Conservation (phyloP, 2,329 filamentous ascomycete genomes). For the Curvularia sp. region DNA sequence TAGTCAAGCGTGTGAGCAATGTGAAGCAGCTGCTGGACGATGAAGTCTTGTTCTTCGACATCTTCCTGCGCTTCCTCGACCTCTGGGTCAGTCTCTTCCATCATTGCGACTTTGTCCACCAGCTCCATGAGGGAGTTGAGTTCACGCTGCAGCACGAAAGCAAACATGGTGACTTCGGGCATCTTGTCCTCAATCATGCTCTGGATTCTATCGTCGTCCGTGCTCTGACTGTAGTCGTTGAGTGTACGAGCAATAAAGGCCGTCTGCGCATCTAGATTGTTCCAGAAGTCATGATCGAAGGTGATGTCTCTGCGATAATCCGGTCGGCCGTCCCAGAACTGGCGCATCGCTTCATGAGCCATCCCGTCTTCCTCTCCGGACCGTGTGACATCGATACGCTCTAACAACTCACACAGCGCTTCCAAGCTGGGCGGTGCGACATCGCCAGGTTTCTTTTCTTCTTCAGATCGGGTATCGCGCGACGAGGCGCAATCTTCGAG, state of each 20-base stretch:
- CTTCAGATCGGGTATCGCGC: conserved; percentile 65
- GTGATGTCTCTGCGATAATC: conserved; percentile 77
- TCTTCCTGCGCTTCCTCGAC: conserved; percentile 77
- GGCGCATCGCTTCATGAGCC: conserved; percentile 90
- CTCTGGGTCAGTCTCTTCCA: conserved; percentile 62
- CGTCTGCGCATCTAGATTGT: conserved; percentile 81
- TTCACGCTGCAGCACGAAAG: conserved; percentile 84
- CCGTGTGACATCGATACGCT: conserved; percentile 92
- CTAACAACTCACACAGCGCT: conserved; percentile 87
- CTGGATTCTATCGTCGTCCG: conserved; percentile 76
- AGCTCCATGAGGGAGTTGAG: conserved; percentile 72
- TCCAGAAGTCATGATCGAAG: conserved; percentile 80
- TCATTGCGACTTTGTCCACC: conserved; percentile 61
- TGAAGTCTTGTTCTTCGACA: conserved; percentile 89
- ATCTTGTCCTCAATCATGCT: conserved; percentile 87
- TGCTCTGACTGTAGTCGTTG: conserved; percentile 86
- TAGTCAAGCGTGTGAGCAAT: conserved; percentile 94
- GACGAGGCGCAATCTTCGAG: conserved; percentile 89
- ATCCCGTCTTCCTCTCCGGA: conserved; percentile 90
- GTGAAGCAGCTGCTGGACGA: conserved; percentile 92
- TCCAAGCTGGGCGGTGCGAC: conserved; percentile 66
- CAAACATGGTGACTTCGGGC: conserved; percentile 90
- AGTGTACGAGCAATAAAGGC: conserved; percentile 91
- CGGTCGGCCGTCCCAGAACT: conserved; percentile 92
- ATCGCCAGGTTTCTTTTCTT: conserved; percentile 58